A percentile compares a stretch with the other conserved stretches of the same genome.
phyloP scores from a whole-genome alignment of 257 asterid species.

The Solanum gandarillasii region DNA sequence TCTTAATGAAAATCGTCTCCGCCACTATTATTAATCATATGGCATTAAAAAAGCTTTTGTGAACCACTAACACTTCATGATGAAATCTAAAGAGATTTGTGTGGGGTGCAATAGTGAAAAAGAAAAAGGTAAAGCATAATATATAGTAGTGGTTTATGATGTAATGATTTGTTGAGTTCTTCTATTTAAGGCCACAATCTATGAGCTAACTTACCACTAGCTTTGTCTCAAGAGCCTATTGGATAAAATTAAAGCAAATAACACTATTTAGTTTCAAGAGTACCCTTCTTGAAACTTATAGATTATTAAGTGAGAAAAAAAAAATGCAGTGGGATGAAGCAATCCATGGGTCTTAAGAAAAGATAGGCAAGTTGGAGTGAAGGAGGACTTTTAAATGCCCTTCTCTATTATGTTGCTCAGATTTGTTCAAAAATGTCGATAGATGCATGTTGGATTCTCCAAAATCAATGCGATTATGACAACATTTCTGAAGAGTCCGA shows the following conservation, averaged over 20 bases:
- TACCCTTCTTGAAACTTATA: not conserved
- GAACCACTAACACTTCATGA: slow-evolving; percentile 4
- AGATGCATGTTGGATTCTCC: not conserved
- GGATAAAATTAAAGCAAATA: not conserved
- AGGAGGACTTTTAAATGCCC: not conserved
- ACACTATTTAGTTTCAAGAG: not conserved
- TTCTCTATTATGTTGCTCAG: not conserved
- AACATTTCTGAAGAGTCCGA: not conserved
- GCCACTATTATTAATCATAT: not conserved
- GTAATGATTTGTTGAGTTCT: slow-evolving; percentile 7
- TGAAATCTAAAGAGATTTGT: slow-evolving; percentile 10
- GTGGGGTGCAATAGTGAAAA: not conserved
- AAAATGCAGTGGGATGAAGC: slow-evolving; percentile 23
- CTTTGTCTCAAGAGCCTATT: not conserved
- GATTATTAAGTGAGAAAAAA: not conserved
- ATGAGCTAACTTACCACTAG: slow-evolving; percentile 5
- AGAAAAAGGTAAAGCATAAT: slow-evolving; percentile 1
- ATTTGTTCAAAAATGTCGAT: not conserved
- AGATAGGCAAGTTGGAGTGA: slow-evolving; percentile 3
- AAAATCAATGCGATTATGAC: not conserved
- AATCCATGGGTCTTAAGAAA: slow-evolving; percentile 17
- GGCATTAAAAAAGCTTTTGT: not conserved
- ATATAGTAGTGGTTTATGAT: slow-evolving; percentile 21
- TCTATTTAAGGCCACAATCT: slow-evolving; percentile 21
- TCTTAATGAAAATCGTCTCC: too few species aligned